A percentile compares a stretch with the other conserved stretches of the same genome.
Evolutionary conservation across 805 yeast genomes (phyloP).

Genomic region (Myxozyma melibiosi): DNA sequence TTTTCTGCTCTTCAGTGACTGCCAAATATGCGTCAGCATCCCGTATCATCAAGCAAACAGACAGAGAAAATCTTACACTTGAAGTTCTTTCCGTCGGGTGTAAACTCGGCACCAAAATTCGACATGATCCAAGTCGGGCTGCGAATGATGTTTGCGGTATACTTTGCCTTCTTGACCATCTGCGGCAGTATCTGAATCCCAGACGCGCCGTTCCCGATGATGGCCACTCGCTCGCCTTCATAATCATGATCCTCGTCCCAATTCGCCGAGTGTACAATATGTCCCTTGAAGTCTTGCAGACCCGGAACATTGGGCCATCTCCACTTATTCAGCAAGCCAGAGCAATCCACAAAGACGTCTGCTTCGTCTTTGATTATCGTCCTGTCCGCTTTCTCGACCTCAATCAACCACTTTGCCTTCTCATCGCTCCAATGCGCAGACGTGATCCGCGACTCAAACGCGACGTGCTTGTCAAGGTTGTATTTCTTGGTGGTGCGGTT

Average conservation of each 20-base stretch:
- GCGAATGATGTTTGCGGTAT: conserved; percentile 32
- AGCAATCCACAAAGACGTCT: conserved; percentile 15
- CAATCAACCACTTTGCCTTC: conserved; percentile 26
- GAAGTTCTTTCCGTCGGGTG: conserved; percentile 17
- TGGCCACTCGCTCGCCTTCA: conserved; percentile 35
- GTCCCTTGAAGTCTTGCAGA: conserved; percentile 38
- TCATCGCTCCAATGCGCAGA: conserved; percentile 34
- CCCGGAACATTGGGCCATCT: conserved; percentile 39
- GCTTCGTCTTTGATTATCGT: conserved; percentile 2
- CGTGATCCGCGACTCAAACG: conserved; percentile 29
- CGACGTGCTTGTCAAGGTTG: conserved; percentile 34
- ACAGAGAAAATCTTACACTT: background rate
- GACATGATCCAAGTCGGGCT: conserved; percentile 31
- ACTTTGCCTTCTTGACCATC: conserved; percentile 34
- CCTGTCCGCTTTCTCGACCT: conserved; percentile 10
- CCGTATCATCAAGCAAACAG: background rate
- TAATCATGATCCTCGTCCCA: conserved; percentile 16
- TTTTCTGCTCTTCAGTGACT: conserved; percentile 24
- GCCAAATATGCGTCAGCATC: background rate
- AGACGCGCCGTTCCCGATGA: conserved; percentile 46
- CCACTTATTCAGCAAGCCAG: conserved; percentile 35
- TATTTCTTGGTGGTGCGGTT: conserved; percentile 35
- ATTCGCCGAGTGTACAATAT: conserved; percentile 40
- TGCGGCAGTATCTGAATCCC: conserved; percentile 42
- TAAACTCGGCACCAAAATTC: conserved; percentile 18